Evolutionary conservation across 106 monocot species (phyloP).

Genomic region (Cymbidium sinense): DNA sequence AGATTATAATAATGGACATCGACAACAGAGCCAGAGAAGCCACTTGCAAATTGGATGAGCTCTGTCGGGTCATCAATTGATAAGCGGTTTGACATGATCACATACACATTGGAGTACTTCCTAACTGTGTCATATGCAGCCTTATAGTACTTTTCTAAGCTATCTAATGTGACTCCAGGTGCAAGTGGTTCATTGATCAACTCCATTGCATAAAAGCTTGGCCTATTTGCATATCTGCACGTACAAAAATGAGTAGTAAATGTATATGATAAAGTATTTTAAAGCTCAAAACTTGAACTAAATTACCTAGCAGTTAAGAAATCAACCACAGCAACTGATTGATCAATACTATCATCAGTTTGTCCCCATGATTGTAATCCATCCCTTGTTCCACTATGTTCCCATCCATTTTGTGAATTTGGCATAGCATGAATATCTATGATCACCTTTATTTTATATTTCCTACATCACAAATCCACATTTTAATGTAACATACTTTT

Average conservation of each 20-base stretch:
- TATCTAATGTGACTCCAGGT: constrained; percentile 34
- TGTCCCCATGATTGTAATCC: constrained; percentile 61
- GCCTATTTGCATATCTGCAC: constrained; percentile 29
- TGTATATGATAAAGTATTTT: no score
- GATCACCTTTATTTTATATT: constrained; percentile 39
- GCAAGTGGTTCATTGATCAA: constrained; percentile 73
- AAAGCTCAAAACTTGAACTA: no score
- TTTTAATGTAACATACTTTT: background rate
- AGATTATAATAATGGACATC: constrained; percentile 88
- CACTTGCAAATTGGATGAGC: constrained; percentile 54
- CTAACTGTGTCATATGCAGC: constrained; percentile 55
- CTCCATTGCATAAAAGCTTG: constrained; percentile 47
- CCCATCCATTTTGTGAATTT: constrained; percentile 41
- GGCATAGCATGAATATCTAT: constrained; percentile 52
- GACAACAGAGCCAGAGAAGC: constrained; percentile 41
- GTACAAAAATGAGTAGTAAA: no score
- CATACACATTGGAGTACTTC: constrained; percentile 43
- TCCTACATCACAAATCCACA: constrained; percentile 11
- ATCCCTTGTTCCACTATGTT: constrained; percentile 71
- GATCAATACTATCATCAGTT: constrained; percentile 31
- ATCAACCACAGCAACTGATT: constrained; percentile 54
- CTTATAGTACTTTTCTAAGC: constrained; percentile 51
- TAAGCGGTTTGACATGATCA: constrained; percentile 73
- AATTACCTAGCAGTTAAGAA: constrained; percentile 61
- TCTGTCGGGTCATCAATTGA: constrained; percentile 19